phyloP scores from a whole-genome alignment of 2,329 filamentous ascomycete species.

The Clarireedia homoeocarpa region DNA sequence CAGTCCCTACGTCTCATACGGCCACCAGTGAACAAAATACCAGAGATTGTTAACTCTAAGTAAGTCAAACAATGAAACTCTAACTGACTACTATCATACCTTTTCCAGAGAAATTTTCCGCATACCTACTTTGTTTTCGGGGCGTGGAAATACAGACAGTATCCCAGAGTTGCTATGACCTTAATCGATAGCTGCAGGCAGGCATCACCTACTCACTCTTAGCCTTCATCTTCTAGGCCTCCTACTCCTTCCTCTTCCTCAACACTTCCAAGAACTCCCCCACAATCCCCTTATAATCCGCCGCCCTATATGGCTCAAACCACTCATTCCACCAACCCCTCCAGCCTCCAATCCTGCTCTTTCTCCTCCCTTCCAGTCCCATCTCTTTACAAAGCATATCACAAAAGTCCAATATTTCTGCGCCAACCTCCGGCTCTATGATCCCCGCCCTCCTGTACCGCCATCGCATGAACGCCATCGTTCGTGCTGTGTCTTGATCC shows the following conservation, averaged over 20 bases:
- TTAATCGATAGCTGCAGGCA: too few species aligned
- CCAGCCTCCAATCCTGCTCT: neutral
- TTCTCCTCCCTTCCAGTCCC: neutral
- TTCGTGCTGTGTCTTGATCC: neutral
- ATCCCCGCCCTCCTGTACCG: neutral
- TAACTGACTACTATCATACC: neutral
- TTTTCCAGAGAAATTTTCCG: neutral
- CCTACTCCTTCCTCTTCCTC: neutral
- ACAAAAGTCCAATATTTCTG: slow-evolving; percentile 10
- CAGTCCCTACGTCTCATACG: too few species aligned
- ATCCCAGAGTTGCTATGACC: too few species aligned
- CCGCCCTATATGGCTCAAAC: slow-evolving; percentile 10
- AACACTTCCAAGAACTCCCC: slow-evolving; percentile 5
- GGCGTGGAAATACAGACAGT: too few species aligned
- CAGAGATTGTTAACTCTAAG: neutral
- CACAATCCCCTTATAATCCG: slow-evolving; percentile 11
- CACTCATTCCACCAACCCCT: slow-evolving; percentile 8
- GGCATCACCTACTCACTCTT: neutral
- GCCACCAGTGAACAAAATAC: neutral
- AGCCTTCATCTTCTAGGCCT: neutral
- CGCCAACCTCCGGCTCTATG: slow-evolving; percentile 6
- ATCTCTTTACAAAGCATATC: slow-evolving; percentile 7
- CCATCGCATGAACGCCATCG: slow-evolving; percentile 5
- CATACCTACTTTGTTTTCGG: neutral
- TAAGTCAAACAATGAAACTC: neutral